These are phyloP conservation scores for Halophytophthora polymorphica DNA, from an alignment of 352 stramenopile genomes.

Conservation along the genomic window DNA sequence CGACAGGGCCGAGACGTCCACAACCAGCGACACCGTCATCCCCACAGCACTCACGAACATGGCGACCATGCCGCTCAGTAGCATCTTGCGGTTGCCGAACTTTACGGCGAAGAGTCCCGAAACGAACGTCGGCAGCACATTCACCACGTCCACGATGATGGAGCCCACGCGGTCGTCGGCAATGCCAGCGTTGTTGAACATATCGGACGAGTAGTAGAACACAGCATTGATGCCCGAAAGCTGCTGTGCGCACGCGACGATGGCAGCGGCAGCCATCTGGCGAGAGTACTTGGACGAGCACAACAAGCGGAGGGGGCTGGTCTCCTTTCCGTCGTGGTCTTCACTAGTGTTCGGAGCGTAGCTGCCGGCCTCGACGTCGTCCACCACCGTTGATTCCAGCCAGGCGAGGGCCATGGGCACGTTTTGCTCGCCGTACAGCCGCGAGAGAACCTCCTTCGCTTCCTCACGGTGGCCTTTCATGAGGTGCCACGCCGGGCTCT, in stretches of 20 bases:
- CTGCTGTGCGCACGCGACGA: conserved; percentile 30
- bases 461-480: conserved; percentile 21
- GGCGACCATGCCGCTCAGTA: conserved; percentile 20
- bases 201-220: conserved; percentile 39
- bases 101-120: too few species aligned
- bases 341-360: too few species aligned
- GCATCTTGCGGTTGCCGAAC: conserved; percentile 21
- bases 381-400: conserved; percentile 30
- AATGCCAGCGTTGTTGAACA: conserved; percentile 39
- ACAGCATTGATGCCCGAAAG: conserved; percentile 47
- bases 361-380: conserved; percentile 20
- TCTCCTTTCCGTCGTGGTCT: neutral
- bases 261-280: conserved; percentile 12
- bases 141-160: conserved; percentile 7
- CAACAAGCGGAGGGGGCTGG: too few species aligned
- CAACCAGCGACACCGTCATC: conserved; percentile 10
- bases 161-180: conserved; percentile 35
- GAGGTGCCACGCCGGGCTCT: conserved; percentile 53
- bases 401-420: too few species aligned
- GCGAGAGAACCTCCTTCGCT: conserved; percentile 23
- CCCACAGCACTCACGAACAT: conserved; percentile 4
- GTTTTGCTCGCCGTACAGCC: conserved; percentile 33
- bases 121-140: too few species aligned
- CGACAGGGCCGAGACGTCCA: conserved; percentile 24
- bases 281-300: neutral